phyloP scores from a whole-genome alignment of 345 rosid genomes.

The Crucihimalaya himalaica region DNA sequence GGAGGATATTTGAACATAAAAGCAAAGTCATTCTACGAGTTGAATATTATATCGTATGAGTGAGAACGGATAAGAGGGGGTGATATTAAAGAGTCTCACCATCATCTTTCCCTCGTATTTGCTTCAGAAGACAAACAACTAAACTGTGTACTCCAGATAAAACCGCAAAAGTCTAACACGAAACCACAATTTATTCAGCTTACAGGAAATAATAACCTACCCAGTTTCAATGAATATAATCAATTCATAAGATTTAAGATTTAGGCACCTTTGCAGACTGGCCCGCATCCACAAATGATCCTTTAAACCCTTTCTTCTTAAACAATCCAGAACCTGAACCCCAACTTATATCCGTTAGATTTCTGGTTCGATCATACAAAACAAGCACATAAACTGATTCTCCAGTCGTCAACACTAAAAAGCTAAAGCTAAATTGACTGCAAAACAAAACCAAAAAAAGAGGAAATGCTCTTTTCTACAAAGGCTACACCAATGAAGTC shows the following conservation, averaged over 20 bases:
- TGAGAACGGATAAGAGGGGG: not conserved
- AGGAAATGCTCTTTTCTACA: not conserved
- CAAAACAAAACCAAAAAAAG: not conserved
- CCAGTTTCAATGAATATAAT: not conserved
- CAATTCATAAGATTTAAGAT: not conserved
- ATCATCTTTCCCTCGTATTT: constrained; percentile 90
- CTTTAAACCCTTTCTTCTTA: constrained; percentile 75
- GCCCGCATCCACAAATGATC: constrained; percentile 82
- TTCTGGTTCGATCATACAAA: not conserved
- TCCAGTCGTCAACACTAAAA: constrained; percentile 2
- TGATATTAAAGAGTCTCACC: constrained; percentile 46
- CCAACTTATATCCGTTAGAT: constrained; percentile 10
- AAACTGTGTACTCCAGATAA: constrained; percentile 43
- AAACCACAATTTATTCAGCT: constrained; percentile 1
- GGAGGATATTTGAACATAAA: constrained; percentile 22
- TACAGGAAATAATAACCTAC: not conserved
- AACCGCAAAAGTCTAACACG: constrained; percentile 36
- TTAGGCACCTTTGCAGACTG: constrained; percentile 77
- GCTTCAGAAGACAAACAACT: constrained; percentile 62
- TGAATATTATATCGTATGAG: not conserved
- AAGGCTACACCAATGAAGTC: constrained; percentile 12
- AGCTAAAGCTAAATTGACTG: not conserved
- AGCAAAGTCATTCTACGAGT: not conserved
- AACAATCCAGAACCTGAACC: constrained; percentile 79
- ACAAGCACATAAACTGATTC: constrained; percentile 3